Conservation (phyloP, 1,139 yeast genomes). For the Pichia sp. region DNA sequence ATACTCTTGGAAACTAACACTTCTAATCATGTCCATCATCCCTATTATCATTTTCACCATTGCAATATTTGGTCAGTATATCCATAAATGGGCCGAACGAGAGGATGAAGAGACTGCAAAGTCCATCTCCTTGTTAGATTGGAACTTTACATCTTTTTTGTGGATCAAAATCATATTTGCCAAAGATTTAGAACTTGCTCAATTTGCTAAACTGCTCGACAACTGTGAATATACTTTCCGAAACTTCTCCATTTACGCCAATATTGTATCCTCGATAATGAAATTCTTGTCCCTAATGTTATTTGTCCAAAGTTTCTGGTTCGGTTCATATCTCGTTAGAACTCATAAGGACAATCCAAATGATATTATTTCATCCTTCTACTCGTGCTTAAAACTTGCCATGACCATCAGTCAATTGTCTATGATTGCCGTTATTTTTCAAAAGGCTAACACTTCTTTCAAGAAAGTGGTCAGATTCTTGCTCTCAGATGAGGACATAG, state of each 20-base stretch:
- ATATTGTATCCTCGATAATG: conserved; percentile 52
- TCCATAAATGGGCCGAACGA: conserved; percentile 40
- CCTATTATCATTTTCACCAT: conserved; percentile 58
- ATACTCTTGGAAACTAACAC: conserved; percentile 78
- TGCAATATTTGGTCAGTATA: conserved; percentile 42
- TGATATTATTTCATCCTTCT: conserved; percentile 73
- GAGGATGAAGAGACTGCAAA: conserved; percentile 53
- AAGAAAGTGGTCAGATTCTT: conserved; percentile 31
- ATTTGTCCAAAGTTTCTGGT: conserved; percentile 92
- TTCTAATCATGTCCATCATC: conserved; percentile 61
- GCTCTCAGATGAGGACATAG: conserved; percentile 12
- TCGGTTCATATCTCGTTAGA: conserved; percentile 63
- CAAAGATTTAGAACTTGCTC: conserved; percentile 41
- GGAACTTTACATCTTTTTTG: conserved; percentile 57
- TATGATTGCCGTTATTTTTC: conserved; percentile 47
- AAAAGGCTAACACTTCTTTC: conserved; percentile 60
- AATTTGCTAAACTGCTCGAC: conserved; percentile 35
- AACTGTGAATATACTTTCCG: conserved; percentile 43
- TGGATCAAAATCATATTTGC: conserved; percentile 61
- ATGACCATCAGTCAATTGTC: conserved; percentile 46
- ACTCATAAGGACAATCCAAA: conserved; percentile 45
- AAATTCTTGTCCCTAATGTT: conserved; percentile 55
- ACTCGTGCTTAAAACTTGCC: conserved; percentile 69
- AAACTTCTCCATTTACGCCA: conserved; percentile 40
- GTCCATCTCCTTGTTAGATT: conserved; percentile 58